phyloP scores from a whole-genome alignment of 495 filamentous ascomycete species.

The Recurvomyces mirabilis region DNA sequence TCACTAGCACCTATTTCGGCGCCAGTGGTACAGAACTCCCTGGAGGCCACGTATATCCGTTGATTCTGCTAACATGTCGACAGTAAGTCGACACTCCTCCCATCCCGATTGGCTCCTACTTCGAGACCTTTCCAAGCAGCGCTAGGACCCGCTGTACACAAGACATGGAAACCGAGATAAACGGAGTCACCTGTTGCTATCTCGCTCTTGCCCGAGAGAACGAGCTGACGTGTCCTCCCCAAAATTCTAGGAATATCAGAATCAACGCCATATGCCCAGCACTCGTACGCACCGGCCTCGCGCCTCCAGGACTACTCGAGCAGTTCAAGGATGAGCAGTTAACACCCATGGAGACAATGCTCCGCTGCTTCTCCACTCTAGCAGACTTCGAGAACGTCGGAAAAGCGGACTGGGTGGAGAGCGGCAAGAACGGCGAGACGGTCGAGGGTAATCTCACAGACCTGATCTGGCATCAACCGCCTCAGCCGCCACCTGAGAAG shows the following conservation, averaged over 20 bases:
- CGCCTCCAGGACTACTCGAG: conserved; percentile 29
- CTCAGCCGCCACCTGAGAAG: not conserved
- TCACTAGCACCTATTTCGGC: conserved; percentile 21
- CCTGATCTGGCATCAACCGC: conserved; percentile 11
- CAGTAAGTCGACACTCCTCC: too few relatives aligned
- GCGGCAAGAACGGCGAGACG: conserved; percentile 9
- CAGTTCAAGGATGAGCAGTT: conserved; percentile 32
- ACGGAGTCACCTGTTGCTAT: too few relatives aligned
- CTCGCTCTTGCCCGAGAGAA: too few relatives aligned
- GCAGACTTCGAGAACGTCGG: conserved; percentile 6
- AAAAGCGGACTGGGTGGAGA: conserved; percentile 12
- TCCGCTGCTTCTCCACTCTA: conserved; percentile 23
- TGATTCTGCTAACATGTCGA: too few relatives aligned
- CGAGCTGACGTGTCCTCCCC: too few relatives aligned
- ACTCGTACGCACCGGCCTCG: conserved; percentile 29
- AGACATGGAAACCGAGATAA: too few relatives aligned
- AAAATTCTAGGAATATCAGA: too few relatives aligned
- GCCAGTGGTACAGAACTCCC: too few relatives aligned
- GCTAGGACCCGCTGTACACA: too few relatives aligned
- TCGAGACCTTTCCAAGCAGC: too few relatives aligned
- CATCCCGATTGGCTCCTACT: too few relatives aligned
- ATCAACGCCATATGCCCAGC: conserved; percentile 35
- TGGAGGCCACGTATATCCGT: too few relatives aligned
- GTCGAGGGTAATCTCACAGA: conserved; percentile 19
- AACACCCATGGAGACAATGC: conserved; percentile 33